A percentile compares a stretch with the other conserved stretches of the same genome.
Conservation (phyloP, 1,139 yeast species). For the Geotrichum carabidarum region DNA sequence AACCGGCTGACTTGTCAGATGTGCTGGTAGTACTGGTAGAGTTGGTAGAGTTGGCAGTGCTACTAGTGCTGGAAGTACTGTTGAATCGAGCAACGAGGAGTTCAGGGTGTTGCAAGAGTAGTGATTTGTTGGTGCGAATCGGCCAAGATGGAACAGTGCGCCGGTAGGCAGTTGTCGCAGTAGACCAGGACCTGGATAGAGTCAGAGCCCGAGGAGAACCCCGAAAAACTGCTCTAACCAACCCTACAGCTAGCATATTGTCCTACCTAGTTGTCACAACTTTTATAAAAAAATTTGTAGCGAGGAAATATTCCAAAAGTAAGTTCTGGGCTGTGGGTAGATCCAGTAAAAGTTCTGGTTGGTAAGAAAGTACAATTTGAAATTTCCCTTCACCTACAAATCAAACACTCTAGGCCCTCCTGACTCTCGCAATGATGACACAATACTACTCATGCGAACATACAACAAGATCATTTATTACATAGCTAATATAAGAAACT, state of each 20-base stretch:
- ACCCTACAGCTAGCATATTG: constrained; percentile 6
- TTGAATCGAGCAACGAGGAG: constrained; percentile 3
- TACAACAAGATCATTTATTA: constrained; percentile 4
- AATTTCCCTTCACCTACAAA: background rate
- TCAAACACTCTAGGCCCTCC: background rate
- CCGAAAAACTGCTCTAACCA: constrained; percentile 1
- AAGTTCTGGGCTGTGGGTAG: background rate
- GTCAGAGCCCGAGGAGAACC: constrained; percentile 2
- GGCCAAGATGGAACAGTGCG: background rate
- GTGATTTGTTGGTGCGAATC: background rate
- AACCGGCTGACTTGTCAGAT: background rate
- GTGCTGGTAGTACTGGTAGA: background rate
- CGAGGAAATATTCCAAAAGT: background rate
- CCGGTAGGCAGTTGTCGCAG: background rate
- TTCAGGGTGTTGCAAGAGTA: background rate
- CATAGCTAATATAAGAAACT: constrained; percentile 4
- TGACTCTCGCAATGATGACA: too few species aligned
- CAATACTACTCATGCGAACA: too few species aligned
- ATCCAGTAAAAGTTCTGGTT: background rate
- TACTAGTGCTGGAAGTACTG: background rate
- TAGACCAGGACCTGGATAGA: background rate
- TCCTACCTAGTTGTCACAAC: background rate
- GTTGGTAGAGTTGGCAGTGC: background rate
- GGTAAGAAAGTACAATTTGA: background rate
- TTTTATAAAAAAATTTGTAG: too few species aligned